phyloP scores from a whole-genome alignment of 2,329 filamentous ascomycete species.

The Pseudocercospora crystallina region DNA sequence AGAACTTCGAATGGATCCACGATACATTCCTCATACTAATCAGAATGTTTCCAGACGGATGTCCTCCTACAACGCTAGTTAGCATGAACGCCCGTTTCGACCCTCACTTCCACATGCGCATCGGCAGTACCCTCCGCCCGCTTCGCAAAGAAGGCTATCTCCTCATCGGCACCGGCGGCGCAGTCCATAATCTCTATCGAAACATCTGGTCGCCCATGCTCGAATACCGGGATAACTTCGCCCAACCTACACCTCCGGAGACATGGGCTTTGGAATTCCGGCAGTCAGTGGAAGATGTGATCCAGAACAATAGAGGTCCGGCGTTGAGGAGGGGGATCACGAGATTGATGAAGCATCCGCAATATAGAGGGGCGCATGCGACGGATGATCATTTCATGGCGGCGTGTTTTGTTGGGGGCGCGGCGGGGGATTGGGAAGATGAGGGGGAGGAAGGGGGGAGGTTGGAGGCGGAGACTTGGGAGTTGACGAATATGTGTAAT shows the following conservation, averaged over 20 bases:
- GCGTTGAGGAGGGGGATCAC: constrained; percentile 56
- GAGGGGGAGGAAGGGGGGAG: constrained; percentile 38
- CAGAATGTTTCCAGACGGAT: constrained; percentile 65
- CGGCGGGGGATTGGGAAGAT: constrained; percentile 47
- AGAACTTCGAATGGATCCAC: constrained; percentile 69
- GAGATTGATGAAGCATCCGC: constrained; percentile 67
- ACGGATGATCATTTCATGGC: constrained; percentile 72
- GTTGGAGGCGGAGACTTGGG: constrained; percentile 63
- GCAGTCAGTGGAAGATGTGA: constrained; percentile 62
- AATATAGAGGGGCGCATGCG: constrained; percentile 64
- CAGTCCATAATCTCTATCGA: constrained; percentile 69
- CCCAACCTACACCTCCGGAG: constrained; percentile 59
- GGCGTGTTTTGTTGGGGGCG: constrained; percentile 62
- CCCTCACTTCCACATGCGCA: constrained; percentile 56
- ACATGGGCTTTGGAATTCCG: constrained; percentile 64
- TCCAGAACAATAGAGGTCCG: constrained; percentile 56
- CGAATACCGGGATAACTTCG: constrained; percentile 62
- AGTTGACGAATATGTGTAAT: constrained; percentile 64
- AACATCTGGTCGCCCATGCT: constrained; percentile 67
- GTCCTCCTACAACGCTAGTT: constrained; percentile 64
- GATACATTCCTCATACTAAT: constrained; percentile 69
- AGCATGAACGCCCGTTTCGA: constrained; percentile 57
- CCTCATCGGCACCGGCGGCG: constrained; percentile 60
- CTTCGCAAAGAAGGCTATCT: constrained; percentile 58
- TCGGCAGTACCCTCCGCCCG: constrained; percentile 58